Percentiles rank a stretch among this genome's conserved stretches.
Conservation (phyloP, 2,329 filamentous ascomycete genomes). For the Cadophora luteo-olivacea region DNA sequence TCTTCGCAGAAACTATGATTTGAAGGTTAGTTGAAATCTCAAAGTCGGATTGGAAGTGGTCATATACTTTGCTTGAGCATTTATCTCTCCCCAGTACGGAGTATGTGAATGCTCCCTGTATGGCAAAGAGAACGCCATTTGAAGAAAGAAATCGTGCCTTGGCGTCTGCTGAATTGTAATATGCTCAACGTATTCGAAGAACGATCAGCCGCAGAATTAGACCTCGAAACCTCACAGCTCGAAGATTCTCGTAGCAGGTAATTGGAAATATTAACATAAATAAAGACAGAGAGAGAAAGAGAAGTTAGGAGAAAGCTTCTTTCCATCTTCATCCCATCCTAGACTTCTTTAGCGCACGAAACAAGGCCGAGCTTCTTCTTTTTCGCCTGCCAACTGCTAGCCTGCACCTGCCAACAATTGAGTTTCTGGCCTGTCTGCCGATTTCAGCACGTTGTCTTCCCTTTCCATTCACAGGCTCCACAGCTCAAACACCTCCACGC, state of each 20-base stretch:
- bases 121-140: slow-evolving; percentile 35
- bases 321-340: not conserved
- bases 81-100: slow-evolving; percentile 39
- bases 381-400: slow-evolving; percentile 8
- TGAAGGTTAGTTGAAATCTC: not conserved
- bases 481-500: too few species aligned
- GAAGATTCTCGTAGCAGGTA: not conserved
- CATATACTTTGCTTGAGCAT: slow-evolving; percentile 40
- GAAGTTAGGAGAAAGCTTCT: not conserved
- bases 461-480: too few species aligned
- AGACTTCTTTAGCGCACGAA: not conserved
- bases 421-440: not conserved
- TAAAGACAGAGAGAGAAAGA: not conserved
- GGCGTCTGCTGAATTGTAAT: not conserved
- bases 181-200: not conserved
- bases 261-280: not conserved
- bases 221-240: not conserved
- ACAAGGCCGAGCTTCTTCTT: slow-evolving; percentile 6
- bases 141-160: slow-evolving; percentile 14
- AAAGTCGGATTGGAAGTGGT: slow-evolving; percentile 14
- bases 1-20: slow-evolving; percentile 43
- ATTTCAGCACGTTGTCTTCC: not conserved
- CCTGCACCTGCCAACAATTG: too few species aligned
- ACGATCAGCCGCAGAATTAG: too few species aligned
- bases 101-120: slow-evolving; percentile 38